Conservation (phyloP, 2,329 filamentous ascomycete species). For the Sarocladiaceae sp. region DNA sequence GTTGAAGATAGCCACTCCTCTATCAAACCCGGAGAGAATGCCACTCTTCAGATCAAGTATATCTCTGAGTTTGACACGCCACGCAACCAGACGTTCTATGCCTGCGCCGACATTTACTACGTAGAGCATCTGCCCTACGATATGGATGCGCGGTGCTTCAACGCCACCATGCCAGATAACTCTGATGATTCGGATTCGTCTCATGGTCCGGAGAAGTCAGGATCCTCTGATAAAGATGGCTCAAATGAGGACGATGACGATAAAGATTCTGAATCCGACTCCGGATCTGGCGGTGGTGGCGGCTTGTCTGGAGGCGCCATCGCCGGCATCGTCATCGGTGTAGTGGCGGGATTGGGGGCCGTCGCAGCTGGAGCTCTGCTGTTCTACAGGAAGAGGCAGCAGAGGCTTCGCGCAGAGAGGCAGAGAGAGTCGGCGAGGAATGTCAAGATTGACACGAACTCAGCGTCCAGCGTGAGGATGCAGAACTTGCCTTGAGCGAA, state of each 20-base stretch:
- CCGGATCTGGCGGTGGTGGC: constrained; percentile 17
- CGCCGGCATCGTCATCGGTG: constrained; percentile 68
- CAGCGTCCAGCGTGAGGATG: constrained; percentile 15
- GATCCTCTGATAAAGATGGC: background rate
- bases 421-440: constrained; percentile 21
- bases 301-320: constrained; percentile 61
- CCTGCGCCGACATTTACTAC: constrained; percentile 42
- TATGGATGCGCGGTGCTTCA: constrained; percentile 34
- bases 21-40: constrained; percentile 34
- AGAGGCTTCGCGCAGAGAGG: constrained; percentile 16
- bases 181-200: constrained; percentile 17
- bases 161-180: constrained; percentile 25
- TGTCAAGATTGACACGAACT: constrained; percentile 15
- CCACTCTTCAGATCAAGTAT: constrained; percentile 44
- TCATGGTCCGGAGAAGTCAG: constrained; percentile 10
- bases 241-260: constrained; percentile 11
- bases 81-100: constrained; percentile 39
- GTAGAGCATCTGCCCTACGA: constrained; percentile 29
- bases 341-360: constrained; percentile 55
- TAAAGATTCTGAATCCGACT: constrained; percentile 14
- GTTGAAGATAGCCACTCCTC: constrained; percentile 27
- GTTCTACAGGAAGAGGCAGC: constrained; percentile 33
- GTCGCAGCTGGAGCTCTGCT: constrained; percentile 55
- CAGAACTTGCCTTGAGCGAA: constrained; percentile 13
- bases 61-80: constrained; percentile 35